Percentiles rank a stretch among this genome's conserved stretches.
These are phyloP conservation scores for Cokeromyces recurvatus DNA, from an alignment of 371 early-diverging fungal species.

Conservation along the genomic window DNA sequence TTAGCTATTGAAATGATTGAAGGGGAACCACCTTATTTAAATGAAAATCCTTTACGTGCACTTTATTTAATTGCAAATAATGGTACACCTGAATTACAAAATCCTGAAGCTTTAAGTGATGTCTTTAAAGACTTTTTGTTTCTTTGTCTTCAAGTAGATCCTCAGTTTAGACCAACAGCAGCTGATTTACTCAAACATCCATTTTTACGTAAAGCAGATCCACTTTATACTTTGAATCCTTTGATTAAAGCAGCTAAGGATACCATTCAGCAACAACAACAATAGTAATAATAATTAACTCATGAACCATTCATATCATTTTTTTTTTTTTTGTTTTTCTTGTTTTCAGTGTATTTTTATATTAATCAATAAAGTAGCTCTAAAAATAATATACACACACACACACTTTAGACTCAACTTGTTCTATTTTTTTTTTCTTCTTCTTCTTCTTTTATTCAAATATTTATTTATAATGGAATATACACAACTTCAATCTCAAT, in stretches of 20 bases:
- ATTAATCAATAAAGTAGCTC: constrained; percentile 45
- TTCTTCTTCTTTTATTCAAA: too few species aligned
- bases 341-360: too few species aligned
- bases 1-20: constrained; percentile 94
- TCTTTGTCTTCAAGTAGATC: constrained; percentile 76
- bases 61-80: constrained; percentile 93
- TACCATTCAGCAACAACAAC: constrained; percentile 16
- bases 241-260: constrained; percentile 86
- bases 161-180: constrained; percentile 77
- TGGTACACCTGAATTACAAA: constrained; percentile 88
- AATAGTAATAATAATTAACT: not conserved
- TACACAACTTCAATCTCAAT: not conserved
- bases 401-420: too few species aligned
- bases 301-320: constrained; percentile 11
- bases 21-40: constrained; percentile 95
- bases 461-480: too few species aligned
- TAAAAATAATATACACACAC: too few species aligned
- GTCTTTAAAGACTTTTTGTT: constrained; percentile 81
- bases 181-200: constrained; percentile 78
- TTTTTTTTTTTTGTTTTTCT: too few species aligned
- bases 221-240: constrained; percentile 77
- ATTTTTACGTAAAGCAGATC: constrained; percentile 83
- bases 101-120: constrained; percentile 75
- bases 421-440: too few species aligned
- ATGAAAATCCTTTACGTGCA: constrained; percentile 83